Evolutionary conservation across 1,284 basidiomycete genomes (phyloP), one percentile per base, ranked within the genome.

Genomic region (Apiotrichum gamsii): DNA sequence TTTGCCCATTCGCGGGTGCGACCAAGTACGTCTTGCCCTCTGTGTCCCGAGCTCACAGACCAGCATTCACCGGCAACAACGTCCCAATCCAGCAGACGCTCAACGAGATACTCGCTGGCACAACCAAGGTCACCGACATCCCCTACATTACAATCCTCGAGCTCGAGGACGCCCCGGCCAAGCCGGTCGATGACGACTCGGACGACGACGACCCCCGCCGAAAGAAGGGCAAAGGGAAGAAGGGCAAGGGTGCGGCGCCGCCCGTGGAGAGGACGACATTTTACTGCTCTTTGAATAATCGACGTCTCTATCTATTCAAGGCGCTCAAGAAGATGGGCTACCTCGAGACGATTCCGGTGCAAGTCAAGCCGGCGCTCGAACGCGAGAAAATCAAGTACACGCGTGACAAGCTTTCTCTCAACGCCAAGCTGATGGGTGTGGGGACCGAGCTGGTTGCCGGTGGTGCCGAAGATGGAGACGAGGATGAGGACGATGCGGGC

Each of bases 251-350:
- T 13, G 39, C 33, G 3, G 30, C 19, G 29, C 21, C 18, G 36
- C 33, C 32, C 33, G 41, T 34, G 35, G 24, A 39, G 20, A 8
- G 18, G 39, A 40, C 28, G 18, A 30, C 51, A 24, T 53, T 41
- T 44, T 53, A 53, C 51, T 53, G 49, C 21, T 53, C 51, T 32
- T 43, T 53, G 31, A 53, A 53, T 19, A 53, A 53, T 24, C 47
- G 51, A 11, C 47, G 51, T 3, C 25, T 53, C 29, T 53, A 36
- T 34, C 44, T 53, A 11, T 53, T 53, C 51, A 53, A 53, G 41
- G 47, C 47, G 21, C 47, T 53, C 18, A 40, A 43, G 37, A 28
- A 33, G n/a, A 29, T 35, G 21, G 51, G 51, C 29, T 9, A 37
- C 13, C 24, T 53, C 30, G 41, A 49, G n/a, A 53, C 14, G 21